Evolutionary conservation across 2,329 filamentous ascomycete species (phyloP), one percentile per base, ranked within the genome.

Genomic region (Albophoma yamanashiensis): DNA sequence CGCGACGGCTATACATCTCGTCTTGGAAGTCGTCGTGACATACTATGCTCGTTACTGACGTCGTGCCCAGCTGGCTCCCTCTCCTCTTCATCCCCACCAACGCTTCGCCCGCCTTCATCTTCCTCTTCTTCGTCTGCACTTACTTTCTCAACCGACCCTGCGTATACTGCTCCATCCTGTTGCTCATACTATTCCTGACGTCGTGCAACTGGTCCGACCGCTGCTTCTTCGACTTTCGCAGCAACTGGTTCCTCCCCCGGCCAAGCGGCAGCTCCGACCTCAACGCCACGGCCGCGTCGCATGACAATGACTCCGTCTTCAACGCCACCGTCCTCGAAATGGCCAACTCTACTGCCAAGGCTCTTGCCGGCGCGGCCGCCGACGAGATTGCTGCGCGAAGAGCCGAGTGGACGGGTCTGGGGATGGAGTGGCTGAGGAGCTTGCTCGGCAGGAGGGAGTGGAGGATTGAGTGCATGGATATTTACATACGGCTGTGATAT

Each of bases 91-190:
- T 94, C 67, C 90, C 90, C 58, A 91, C 90, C 62, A 92, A 92
- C 73, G 89, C 90, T 67, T 92, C 89, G 61, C 90, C 90, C 34
- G 83, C 89, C 69, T 92, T 93, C 78, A 90, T 94, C 73, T 85
- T 93, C 76, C 84, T 91, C 76, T 91, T 94, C 81, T 88, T 99
- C 78, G 82, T 91, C 65, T 91, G 92, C 74, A 96, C 92, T 65
- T 97, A 96, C 80, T 90, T 96, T 76, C 87, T 99, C 68, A 96
- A 97, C 77, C 88, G 93, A 59, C 94, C 94, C 59, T 99, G 94
- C 79, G 88, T 96, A 67, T 99, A 99, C 82, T 99, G 94, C 83
- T 96, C 92, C 62, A 87, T 97, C 63, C 88, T 99, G 59, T 90
- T 99, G 56, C 83, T 96, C 65, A 92, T 97, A 67, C 91, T 99